Conservation (phyloP, 192 early-diverging fungal genomes). For the Pecoramyces ruminantium region DNA sequence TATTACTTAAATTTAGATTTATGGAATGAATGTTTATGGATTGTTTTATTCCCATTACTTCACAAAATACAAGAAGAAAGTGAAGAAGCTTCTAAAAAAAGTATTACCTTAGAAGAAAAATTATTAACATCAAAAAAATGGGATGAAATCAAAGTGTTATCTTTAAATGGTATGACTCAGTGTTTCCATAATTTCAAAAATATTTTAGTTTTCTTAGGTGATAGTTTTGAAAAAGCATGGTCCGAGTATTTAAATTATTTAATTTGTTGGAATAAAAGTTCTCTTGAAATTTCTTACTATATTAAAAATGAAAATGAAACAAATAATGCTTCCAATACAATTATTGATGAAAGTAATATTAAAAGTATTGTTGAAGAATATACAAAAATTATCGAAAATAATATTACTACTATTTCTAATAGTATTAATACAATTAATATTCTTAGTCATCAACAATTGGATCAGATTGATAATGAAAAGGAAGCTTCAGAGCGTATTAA, state of each 20-base stretch:
- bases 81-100: constrained; percentile 18
- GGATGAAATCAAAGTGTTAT: constrained; percentile 74
- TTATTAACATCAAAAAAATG: constrained; percentile 51
- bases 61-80: constrained; percentile 34
- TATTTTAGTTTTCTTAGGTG: constrained; percentile 32
- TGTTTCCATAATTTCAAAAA: constrained; percentile 49
- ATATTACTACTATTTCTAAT: neutral
- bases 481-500: neutral
- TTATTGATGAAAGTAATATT: neutral
- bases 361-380: neutral
- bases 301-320: neutral
- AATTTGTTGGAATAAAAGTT: neutral
- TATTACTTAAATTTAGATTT: constrained; percentile 40
- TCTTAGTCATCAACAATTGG: neutral
- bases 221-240: constrained; percentile 53
- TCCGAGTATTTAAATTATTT: constrained; percentile 52
- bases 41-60: constrained; percentile 70
- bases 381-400: neutral
- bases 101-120: neutral
- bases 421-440: neutral
- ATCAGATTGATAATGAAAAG: neutral
- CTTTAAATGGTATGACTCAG: constrained; percentile 50
- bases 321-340: neutral
- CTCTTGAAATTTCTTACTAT: neutral
- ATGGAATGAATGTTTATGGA: constrained; percentile 77